Base-by-base conservation (phyloP, 768 basidiomycete genomes). In the Leccinum pellstonianum region DNA sequence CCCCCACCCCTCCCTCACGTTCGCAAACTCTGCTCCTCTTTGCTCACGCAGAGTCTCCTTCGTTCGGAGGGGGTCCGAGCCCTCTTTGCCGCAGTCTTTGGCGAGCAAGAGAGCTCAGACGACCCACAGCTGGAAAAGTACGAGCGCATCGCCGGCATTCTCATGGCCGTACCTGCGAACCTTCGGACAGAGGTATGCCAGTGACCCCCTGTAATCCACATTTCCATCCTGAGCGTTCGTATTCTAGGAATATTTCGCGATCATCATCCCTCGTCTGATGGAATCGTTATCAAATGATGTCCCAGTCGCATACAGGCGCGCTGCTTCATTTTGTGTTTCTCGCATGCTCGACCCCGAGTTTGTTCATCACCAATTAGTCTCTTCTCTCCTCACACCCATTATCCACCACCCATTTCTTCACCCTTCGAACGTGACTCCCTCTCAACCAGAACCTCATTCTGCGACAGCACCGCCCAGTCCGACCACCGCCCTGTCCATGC, bases 41-140 rank as follows among this genome's bases (percentile, higher is more conserved):
- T 91, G 33, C 81, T 94, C 25, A 87, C 85, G 63, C 80, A 81
- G 58, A 90, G 92, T 68, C 73, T 94, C 10, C 73, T 90, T 21
- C 84, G 89, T 21, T 83, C 85, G 0, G 82, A 85, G 23, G 93
- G 93, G 1, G 79, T 93, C 1, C 78, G 77, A 29, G 90, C 89
- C 0, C 79, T 94, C 19, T 86, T 83, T 62, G 78, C 80, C 10
- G 87, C 88, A 10, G 76, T 92, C 1, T 86, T 93, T 55, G 84
- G 86, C 2, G 87, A 86, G 47, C 81, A 82, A 37, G 83, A 85
- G 19, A 62, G 61, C 3, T 68, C 72, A 0, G 83, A 83, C 4
- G 83, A 85, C 55, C 77, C 82, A 2, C 79, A 80, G 2, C 66
- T 91, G 4, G 84, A 88, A 60, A 91, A 89, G 68, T 77, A 94